Base-by-base conservation (phyloP, 176 grass and related monocot genomes). In the Carex cristatella region DNA sequence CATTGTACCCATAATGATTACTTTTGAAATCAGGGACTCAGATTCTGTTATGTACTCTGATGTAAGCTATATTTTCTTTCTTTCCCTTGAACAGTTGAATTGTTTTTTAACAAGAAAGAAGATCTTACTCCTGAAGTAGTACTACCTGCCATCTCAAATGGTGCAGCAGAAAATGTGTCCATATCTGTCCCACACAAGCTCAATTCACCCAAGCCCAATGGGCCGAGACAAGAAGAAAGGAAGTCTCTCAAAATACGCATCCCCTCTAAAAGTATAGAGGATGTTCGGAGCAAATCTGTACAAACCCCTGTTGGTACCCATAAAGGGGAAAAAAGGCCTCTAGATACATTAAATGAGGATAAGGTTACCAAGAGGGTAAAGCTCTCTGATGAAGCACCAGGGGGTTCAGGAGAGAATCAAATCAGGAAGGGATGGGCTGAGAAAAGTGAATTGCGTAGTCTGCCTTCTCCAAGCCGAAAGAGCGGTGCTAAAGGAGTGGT, bases 91-190 rank as follows among this genome's bases (percentile, higher is more conserved):
- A 69, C 91, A 98, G 93, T 88, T 63, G 83, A 55, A 53, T 2
- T 55, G 76, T 79, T 94, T 69, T 87, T 99, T 57, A 99, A 92
- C 81, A 83, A 63, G 76, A 82, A 92, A 92, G 81, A 88, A 58
- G 79, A 86, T 63, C 74, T 86, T 80, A 79, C 3, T 89, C 68
- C 46, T 15, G 71, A 53, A 86, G 67, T 46, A 68, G 61, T 48
- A n/a, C 84, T 42, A n/a, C 48, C 65, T 77, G 11, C 86, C 28
- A 33, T 77, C 73, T 71, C 68, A 44, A 77, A 77, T 77, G 73
- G 49, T 55, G 73, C n/a, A 56, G 27, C 48, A 3, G 27, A 77
- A 32, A 48, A 62, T 10, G 2, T 48, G 13, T 10, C 76, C 32
- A 80, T 37, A 16, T 13, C 54, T 33, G 32, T 37, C 16, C 54